Conservation (phyloP, 176 grass and related monocot genomes). For the Aegilops speltoides region DNA sequence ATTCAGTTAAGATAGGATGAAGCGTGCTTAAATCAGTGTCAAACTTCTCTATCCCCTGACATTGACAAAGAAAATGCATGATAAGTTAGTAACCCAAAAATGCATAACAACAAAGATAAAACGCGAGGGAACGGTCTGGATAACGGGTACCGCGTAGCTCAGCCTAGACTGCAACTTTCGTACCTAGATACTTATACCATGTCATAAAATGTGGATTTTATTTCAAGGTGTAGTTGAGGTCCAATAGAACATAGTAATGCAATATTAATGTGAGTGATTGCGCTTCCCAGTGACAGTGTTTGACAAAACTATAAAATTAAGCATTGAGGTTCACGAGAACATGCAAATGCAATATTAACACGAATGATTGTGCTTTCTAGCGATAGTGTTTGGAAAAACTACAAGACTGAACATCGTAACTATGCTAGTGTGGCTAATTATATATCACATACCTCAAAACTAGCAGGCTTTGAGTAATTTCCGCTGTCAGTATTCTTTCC, state of each 20-base stretch:
- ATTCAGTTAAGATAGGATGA: conserved; percentile 91
- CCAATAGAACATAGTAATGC: not conserved
- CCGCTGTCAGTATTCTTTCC: conserved; percentile 76
- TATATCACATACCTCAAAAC: conserved; percentile 55
- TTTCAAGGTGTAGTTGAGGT: too few species aligned
- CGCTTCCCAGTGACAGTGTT: not conserved
- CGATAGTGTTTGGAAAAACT: too few species aligned
- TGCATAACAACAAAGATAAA: not conserved
- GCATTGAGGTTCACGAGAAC: too few species aligned
- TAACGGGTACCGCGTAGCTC: too few species aligned
- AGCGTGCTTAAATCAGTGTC: conserved; percentile 66
- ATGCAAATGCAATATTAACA: too few species aligned
- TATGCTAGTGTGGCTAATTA: too few species aligned
- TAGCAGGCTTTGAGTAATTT: conserved; percentile 88
- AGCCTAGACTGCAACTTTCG: too few species aligned
- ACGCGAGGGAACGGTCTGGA: too few species aligned
- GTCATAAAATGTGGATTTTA: too few species aligned
- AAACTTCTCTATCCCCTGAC: conserved; percentile 69
- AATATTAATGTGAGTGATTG: not conserved
- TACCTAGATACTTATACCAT: too few species aligned
- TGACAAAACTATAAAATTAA: not conserved
- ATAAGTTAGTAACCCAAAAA: not conserved
- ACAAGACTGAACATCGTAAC: too few species aligned
- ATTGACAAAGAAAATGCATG: not conserved
- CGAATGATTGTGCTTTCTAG: too few species aligned